Evolutionary conservation across 2,329 filamentous ascomycete species (phyloP), one percentile per base, ranked within the genome.

Genomic region (Fusarium sp.): DNA sequence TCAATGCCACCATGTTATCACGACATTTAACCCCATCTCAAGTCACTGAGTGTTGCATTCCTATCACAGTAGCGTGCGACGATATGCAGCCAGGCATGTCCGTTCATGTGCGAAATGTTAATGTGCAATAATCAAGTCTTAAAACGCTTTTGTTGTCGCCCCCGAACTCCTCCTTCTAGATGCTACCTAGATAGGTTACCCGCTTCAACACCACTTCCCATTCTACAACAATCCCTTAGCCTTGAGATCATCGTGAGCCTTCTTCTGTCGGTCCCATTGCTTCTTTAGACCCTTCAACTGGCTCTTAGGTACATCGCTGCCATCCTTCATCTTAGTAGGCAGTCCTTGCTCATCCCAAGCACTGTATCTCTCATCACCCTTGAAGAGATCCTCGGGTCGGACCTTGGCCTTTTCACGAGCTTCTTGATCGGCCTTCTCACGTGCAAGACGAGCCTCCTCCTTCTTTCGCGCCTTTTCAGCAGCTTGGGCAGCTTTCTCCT

Each of bases 201-300:
- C 36, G 48, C 38, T 31, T 47, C 51, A 56, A 44, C 56, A 52
- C n/a, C 64, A n/a, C 59, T 24, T 70, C 69, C 26, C 52, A 47
- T n/a, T 70, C 66, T 70, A 79, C 70, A 77, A 65, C 59, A 80
- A 52, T 55, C 80, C 81, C 73, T 82, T 83, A 22, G 80, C 80
- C 73, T 82, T 82, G 38, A 82, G 72, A 69, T 91, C 90, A 72
- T 95, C 92, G 81, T 95, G 92, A 66, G 89, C 82, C 87, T 96
- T 97, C 87, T 95, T 96, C 85, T 98, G 96, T 80, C 88, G 91
- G 77, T 97, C 93, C 94, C 94, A 97, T 63, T 94, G 92, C 86
- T 98, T 98, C 84, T 87, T 91, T 76, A 98, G 82, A 85, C 94
- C 95, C 88, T 98, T 98, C 57, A 84, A 79, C 79, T 91, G 89